Percentiles rank a stretch among this genome's conserved stretches.
These are phyloP conservation scores for Carnegiea gigantea DNA, from an alignment of 179 eudicot species.

Conservation along the genomic window DNA sequence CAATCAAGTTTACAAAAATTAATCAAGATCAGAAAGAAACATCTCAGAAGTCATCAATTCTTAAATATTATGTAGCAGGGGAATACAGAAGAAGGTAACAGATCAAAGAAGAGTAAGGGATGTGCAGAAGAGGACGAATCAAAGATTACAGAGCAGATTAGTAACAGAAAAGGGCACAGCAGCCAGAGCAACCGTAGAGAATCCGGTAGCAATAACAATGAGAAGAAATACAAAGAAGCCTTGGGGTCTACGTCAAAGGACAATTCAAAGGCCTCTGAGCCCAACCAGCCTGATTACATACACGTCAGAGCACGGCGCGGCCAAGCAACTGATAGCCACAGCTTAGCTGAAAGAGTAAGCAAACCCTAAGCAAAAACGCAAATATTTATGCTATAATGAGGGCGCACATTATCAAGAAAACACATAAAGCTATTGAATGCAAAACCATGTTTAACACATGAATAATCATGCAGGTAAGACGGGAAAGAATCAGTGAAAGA, in stretches of 20 bases:
- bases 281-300: conserved; percentile 72
- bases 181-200: conserved; percentile 35
- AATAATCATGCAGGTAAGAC: conserved; percentile 58
- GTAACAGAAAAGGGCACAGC: conserved; percentile 43
- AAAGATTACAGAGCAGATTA: conserved; percentile 49
- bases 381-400: background rate
- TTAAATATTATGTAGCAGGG: conserved; percentile 33
- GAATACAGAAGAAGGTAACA: conserved; percentile 43
- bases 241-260: conserved; percentile 56
- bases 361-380: background rate
- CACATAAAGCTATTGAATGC: background rate
- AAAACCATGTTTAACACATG: background rate
- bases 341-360: conserved; percentile 94
- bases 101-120: conserved; percentile 54
- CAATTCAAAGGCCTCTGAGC: conserved; percentile 58
- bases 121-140: conserved; percentile 56
- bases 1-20: background rate
- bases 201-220: conserved; percentile 35
- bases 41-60: background rate
- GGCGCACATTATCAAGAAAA: no score
- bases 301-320: conserved; percentile 97
- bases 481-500: conserved; percentile 92
- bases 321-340: conserved; percentile 99
- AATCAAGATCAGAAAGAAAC: background rate
- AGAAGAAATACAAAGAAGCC: conserved; percentile 39